These are phyloP conservation scores for Gillenia trifoliata DNA, from an alignment of 306 rosid genomes.

Conservation along the genomic window DNA sequence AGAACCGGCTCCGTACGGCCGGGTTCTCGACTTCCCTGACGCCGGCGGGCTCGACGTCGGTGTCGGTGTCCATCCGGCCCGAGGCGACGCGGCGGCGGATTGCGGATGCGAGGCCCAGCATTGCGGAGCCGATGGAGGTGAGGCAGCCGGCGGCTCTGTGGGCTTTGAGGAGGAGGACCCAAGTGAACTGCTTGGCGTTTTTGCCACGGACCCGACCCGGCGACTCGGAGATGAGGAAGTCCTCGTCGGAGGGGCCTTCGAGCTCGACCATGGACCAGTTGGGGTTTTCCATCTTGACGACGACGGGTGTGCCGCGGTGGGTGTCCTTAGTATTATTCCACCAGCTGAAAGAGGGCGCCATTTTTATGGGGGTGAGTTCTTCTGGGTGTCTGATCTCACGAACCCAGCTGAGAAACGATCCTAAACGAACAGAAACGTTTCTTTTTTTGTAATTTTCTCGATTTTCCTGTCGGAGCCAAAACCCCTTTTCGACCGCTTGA, in stretches of 20 bases:
- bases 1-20: slow-evolving; percentile 51
- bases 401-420: slow-evolving; percentile 6
- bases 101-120: slow-evolving; percentile 48
- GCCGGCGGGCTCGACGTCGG: slow-evolving; percentile 23
- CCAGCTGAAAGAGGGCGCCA: slow-evolving; percentile 75
- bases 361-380: slow-evolving; percentile 11
- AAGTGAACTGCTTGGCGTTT: slow-evolving; percentile 85
- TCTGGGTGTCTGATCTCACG: slow-evolving; percentile 30
- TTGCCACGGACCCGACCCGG: slow-evolving; percentile 39
- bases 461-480: neutral
- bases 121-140: slow-evolving; percentile 67
- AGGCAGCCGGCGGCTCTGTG: slow-evolving; percentile 83
- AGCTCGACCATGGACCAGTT: slow-evolving; percentile 97
- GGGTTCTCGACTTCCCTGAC: slow-evolving; percentile 56
- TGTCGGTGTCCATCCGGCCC: slow-evolving; percentile 58
- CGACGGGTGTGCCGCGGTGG: slow-evolving; percentile 90
- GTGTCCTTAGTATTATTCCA: slow-evolving; percentile 54
- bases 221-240: slow-evolving; percentile 43
- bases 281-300: slow-evolving; percentile 93
- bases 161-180: slow-evolving; percentile 88
- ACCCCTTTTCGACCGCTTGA: neutral
- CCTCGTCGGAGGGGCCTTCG: slow-evolving; percentile 74
- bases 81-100: slow-evolving; percentile 71
- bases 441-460: neutral
- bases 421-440: neutral